Conservation (phyloP, 108 stramenopile genomes). For the Discostella pseudostelligera region DNA sequence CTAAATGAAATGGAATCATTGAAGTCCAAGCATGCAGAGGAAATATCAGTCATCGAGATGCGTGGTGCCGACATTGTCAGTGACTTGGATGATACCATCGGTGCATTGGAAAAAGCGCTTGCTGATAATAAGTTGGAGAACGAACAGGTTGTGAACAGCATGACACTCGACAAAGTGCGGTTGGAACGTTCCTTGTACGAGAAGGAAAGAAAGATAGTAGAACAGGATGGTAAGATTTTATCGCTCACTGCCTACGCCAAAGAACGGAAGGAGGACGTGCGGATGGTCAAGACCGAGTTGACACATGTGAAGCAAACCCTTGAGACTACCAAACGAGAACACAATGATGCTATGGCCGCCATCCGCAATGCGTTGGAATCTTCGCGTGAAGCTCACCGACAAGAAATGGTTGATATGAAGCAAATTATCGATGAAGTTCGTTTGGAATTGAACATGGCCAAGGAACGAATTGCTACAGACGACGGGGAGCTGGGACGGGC, state of each 20-base stretch:
- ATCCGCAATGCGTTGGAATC: conserved; percentile 19
- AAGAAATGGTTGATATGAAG: conserved; percentile 15
- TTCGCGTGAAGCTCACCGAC: conserved; percentile 7
- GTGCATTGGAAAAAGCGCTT: neutral
- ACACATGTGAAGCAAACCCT: neutral
- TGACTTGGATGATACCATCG: conserved; percentile 15
- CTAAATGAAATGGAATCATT: neutral
- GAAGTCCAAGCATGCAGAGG: conserved; percentile 1
- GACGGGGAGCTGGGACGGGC: conserved; percentile 17
- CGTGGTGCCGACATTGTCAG: conserved; percentile 18
- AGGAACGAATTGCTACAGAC: conserved; percentile 14
- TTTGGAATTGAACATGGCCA: conserved; percentile 17
- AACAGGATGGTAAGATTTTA: conserved; percentile 16
- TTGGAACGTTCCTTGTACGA: conserved; percentile 12
- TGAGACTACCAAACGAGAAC: conserved; percentile 11
- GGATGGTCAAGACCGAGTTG: conserved; percentile 20
- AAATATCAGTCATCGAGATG: conserved; percentile 12
- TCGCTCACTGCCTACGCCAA: conserved; percentile 20
- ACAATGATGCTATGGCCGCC: conserved; percentile 6
- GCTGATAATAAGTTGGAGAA: conserved; percentile 1
- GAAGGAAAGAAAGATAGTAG: conserved; percentile 5
- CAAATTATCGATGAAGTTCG: conserved; percentile 10
- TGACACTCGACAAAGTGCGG: conserved; percentile 21
- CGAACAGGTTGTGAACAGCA: conserved; percentile 7
- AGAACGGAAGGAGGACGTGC: conserved; percentile 33